Evolutionary conservation across 176 grass and related monocot genomes (phyloP).

Genomic region (Ampelocalamus luodianensis): DNA sequence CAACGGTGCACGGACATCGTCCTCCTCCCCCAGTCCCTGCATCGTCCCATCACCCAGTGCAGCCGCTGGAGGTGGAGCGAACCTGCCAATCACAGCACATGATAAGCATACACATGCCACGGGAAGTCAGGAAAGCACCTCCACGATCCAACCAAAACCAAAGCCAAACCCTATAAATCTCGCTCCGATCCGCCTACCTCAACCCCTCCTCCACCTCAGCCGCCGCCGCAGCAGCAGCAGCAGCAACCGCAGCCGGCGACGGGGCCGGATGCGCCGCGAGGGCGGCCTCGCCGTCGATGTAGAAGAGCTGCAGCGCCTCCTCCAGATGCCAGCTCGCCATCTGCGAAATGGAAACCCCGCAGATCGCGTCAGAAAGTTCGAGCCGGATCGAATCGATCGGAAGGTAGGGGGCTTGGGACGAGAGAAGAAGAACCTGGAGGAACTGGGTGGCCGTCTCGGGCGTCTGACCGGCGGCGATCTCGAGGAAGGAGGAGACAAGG

Average conservation of each 20-base stretch:
- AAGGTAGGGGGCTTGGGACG: neutral
- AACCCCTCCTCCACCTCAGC: conserved; percentile 45
- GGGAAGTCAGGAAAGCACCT: neutral
- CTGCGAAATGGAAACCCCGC: conserved; percentile 45
- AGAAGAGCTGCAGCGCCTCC: conserved; percentile 91
- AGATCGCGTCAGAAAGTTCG: conserved; percentile 4
- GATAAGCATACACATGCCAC: neutral
- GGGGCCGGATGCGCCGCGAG: conserved; percentile 27
- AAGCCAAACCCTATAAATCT: conserved; percentile 37
- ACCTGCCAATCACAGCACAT: conserved; percentile 33
- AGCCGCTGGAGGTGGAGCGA: conserved; percentile 51
- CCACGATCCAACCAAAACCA: neutral
- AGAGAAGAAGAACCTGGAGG: conserved; percentile 55
- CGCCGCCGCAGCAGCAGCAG: conserved; percentile 11
- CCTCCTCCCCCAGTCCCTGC: conserved; percentile 56
- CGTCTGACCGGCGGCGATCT: conserved; percentile 88
- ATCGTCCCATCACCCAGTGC: conserved; percentile 53
- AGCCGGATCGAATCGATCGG: neutral
- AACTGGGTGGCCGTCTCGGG: conserved; percentile 74
- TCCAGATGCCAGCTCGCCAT: conserved; percentile 88
- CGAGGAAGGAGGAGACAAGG: conserved; percentile 83
- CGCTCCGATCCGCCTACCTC: conserved; percentile 6
- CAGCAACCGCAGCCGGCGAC: neutral
- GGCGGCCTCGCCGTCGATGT: conserved; percentile 72
- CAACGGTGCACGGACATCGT: conserved; percentile 79